Evolutionary conservation across 352 stramenopile genomes (phyloP), one percentile per base, ranked within the genome.

Genomic region (Blastocystis sp.): DNA sequence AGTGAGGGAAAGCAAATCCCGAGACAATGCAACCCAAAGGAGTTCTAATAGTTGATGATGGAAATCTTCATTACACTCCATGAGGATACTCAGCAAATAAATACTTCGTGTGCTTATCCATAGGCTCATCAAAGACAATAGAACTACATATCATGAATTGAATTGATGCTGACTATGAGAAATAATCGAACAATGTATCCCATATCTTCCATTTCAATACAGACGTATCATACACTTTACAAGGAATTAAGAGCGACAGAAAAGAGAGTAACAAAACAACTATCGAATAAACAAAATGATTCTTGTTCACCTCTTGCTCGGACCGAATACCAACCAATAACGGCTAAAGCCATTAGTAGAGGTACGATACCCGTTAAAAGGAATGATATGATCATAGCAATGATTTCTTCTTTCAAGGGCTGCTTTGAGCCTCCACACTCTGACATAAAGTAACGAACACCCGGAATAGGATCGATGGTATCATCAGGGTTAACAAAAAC

Each of bases 271-370:
- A 35, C 21, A 83, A 65, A 16, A 83, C 46, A 16, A 83, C 71
- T 83, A 83, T 1, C 21, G 6, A 43, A 67, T 12, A 46, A 29
- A 24, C 54, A 9, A 32, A 9, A 63, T 21, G 29, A 9, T 32
- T 12, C 27, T 12, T 1, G 16, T 27, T 12, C 24, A 83, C 71
- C 24, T 14, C 71, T 9, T 21, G 71, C 71, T 32, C 42, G 42
- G 16, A 83, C 71, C 0, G 71, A 83, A 54, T 83, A 83, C 71
- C 71, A 83, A 43, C 42, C 71, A 67, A 83, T 83, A 1, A 83
- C 46, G 16, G 43, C 46, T 24, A 83, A 37, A 42, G 42, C 37
- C 24, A 83, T 63, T 14, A 83, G 27, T 21, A 83, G 46, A 37
- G 71, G 71, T 27, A 83, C 71, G 9, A 65, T 32, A 27, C 46